Percentiles rank a stretch among this genome's conserved stretches.
Evolutionary conservation across 2,329 filamentous ascomycete species (phyloP).

Genomic region (Monilinia aucupariae): DNA sequence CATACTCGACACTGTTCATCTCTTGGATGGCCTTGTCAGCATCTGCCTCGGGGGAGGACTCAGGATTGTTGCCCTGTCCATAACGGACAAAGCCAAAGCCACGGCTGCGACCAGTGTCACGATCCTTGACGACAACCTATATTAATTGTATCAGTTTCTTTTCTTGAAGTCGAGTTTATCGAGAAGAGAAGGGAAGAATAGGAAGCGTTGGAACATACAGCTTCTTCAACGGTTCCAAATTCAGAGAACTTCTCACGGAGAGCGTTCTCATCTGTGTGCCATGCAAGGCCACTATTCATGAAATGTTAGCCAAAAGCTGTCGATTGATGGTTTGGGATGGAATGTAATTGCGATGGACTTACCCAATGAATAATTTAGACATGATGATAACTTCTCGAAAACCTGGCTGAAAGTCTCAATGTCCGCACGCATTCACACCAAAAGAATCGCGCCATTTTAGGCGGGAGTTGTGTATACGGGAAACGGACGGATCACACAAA

Average conservation of each 20-base stretch:
- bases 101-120: constrained; percentile 91
- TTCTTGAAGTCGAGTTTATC: constrained; percentile 8
- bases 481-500: constrained; percentile 34
- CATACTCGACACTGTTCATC: constrained; percentile 91
- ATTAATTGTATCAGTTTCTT: constrained; percentile 25
- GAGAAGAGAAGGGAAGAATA: constrained; percentile 6
- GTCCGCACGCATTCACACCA: constrained; percentile 36
- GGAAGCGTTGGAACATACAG: constrained; percentile 57
- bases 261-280: constrained; percentile 90
- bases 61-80: constrained; percentile 41
- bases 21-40: constrained; percentile 68
- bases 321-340: constrained; percentile 2
- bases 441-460: constrained; percentile 30
- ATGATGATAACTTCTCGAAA: constrained; percentile 47
- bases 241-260: constrained; percentile 88
- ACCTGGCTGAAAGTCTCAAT: constrained; percentile 38
- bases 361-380: constrained; percentile 96
- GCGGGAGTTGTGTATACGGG: constrained; percentile 31
- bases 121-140: constrained; percentile 95
- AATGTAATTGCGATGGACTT: constrained; percentile 38
- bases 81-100: constrained; percentile 97
- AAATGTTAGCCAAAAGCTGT: constrained; percentile 12
- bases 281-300: constrained; percentile 75
- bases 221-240: constrained; percentile 88
- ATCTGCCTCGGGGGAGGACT: constrained; percentile 50